Conservation (phyloP, 768 basidiomycete genomes). For the Pholiota molesta region DNA sequence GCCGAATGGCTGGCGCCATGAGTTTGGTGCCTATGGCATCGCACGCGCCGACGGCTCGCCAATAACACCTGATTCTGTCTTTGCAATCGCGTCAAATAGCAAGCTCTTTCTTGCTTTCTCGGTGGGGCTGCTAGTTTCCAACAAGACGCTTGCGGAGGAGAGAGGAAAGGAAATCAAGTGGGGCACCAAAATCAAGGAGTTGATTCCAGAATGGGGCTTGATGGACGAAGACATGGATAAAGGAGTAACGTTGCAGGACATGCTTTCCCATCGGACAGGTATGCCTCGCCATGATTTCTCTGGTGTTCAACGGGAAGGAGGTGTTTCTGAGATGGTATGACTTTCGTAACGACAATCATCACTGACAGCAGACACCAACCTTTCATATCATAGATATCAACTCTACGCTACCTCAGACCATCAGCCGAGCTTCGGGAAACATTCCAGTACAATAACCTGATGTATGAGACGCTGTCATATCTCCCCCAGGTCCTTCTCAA, state of each 20-base stretch:
- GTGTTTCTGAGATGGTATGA: slow-evolving; percentile 39
- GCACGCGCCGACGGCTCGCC: slow-evolving; percentile 36
- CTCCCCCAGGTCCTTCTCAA: slow-evolving; percentile 41
- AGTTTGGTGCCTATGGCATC: slow-evolving; percentile 41
- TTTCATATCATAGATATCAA: slow-evolving; percentile 32
- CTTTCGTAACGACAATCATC: not conserved
- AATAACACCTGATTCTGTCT: slow-evolving; percentile 45
- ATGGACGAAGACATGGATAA: slow-evolving; percentile 39
- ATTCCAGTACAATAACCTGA: slow-evolving; percentile 50
- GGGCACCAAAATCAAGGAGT: slow-evolving; percentile 37
- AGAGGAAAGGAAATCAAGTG: slow-evolving; percentile 35
- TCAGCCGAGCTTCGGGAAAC: slow-evolving; percentile 43
- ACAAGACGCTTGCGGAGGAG: slow-evolving; percentile 35
- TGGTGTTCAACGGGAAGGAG: slow-evolving; percentile 30
- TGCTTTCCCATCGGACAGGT: slow-evolving; percentile 46
- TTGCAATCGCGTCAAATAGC: slow-evolving; percentile 48
- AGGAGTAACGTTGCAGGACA: slow-evolving; percentile 41
- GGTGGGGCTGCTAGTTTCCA: slow-evolving; percentile 41
- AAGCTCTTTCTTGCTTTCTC: slow-evolving; percentile 43
- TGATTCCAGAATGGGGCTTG: slow-evolving; percentile 44
- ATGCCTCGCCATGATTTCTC: slow-evolving; percentile 49
- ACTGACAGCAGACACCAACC: not conserved
- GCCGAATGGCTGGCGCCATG: slow-evolving; percentile 37
- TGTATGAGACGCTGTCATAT: slow-evolving; percentile 45
- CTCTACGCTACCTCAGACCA: slow-evolving; percentile 38